phyloP scores from a whole-genome alignment of 345 rosid genomes.

The Ceriops decandra region DNA sequence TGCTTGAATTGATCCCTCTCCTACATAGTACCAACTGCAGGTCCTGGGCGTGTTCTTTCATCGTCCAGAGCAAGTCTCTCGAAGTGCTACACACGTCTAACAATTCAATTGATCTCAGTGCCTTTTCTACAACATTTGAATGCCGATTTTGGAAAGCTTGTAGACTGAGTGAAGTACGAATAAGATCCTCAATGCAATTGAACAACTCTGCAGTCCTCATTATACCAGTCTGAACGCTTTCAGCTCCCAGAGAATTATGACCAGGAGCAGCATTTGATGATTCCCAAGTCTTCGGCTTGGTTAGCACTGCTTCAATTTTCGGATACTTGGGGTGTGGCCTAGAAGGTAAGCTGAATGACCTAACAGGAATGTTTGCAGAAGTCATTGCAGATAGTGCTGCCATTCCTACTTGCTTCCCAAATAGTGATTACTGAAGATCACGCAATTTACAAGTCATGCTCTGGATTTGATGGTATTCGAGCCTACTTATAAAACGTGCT shows the following conservation, averaged over 20 bases:
- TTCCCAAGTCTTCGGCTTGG: slow-evolving; percentile 21
- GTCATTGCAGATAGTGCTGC: slow-evolving; percentile 3
- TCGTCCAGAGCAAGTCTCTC: slow-evolving; percentile 37
- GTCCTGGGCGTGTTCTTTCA: slow-evolving; percentile 36
- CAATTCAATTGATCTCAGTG: slow-evolving; percentile 31
- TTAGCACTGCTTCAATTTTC: slow-evolving; percentile 23
- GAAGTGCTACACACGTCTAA: slow-evolving; percentile 37
- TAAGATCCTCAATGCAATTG: slow-evolving; percentile 30
- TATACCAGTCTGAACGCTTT: slow-evolving; percentile 27
- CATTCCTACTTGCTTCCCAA: slow-evolving; percentile 9
- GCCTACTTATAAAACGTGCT: slow-evolving; percentile 15
- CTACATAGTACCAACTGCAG: slow-evolving; percentile 47
- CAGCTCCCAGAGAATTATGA: slow-evolving; percentile 8
- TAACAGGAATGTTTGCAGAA: slow-evolving; percentile 27
- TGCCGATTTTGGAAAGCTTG: slow-evolving; percentile 27
- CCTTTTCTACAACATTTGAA: slow-evolving; percentile 26
- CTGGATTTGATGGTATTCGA: slow-evolving; percentile 3
- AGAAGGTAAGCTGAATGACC: slow-evolving; percentile 52
- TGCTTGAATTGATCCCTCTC: slow-evolving; percentile 32
- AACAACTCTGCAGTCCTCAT: slow-evolving; percentile 36
- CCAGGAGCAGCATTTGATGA: neutral
- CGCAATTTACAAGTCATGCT: neutral
- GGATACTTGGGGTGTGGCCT: slow-evolving; percentile 28
- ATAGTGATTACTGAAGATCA: slow-evolving; percentile 5
- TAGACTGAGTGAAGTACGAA: slow-evolving; percentile 29